Evolutionary conservation across 73 alveolate species (phyloP).

Genomic region (Symbiodinium pilosum): DNA sequence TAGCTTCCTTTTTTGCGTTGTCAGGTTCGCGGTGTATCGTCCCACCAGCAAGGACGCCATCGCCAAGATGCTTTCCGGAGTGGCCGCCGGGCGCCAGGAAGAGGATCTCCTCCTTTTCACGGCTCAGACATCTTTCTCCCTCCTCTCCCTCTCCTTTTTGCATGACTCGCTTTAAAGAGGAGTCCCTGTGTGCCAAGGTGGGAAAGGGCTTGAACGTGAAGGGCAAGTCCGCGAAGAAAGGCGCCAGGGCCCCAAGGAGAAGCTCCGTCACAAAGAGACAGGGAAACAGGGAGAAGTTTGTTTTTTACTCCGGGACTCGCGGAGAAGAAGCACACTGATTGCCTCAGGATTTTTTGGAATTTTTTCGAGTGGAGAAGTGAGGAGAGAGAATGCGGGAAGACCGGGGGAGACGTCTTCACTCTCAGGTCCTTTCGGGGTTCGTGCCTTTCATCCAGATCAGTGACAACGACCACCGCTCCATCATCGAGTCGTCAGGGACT

Average conservation of each 20-base stretch:
- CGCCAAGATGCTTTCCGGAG: slow-evolving; percentile 28
- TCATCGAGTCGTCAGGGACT: slow-evolving; percentile 10
- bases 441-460: slow-evolving; percentile 83
- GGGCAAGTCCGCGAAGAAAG: slow-evolving; percentile 86
- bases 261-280: neutral
- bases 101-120: too few species aligned
- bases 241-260: neutral
- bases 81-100: slow-evolving; percentile 10
- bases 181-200: neutral
- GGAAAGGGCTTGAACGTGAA: slow-evolving; percentile 58
- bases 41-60: slow-evolving; percentile 34
- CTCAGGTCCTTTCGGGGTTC: slow-evolving; percentile 40
- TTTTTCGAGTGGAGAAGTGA: too few species aligned
- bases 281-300: neutral
- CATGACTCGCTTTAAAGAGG: too few species aligned
- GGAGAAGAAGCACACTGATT: too few species aligned
- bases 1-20: too few species aligned
- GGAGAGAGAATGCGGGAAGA: too few species aligned
- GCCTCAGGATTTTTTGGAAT: too few species aligned
- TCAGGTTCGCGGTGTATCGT: slow-evolving; percentile 19
- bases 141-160: too few species aligned
- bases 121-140: too few species aligned
- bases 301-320: too few species aligned
- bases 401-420: neutral
- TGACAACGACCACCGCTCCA: slow-evolving; percentile 58